These are phyloP conservation scores for Neurospora sp. DNA, from an alignment of 495 filamentous ascomycete genomes.

Conservation along the genomic window DNA sequence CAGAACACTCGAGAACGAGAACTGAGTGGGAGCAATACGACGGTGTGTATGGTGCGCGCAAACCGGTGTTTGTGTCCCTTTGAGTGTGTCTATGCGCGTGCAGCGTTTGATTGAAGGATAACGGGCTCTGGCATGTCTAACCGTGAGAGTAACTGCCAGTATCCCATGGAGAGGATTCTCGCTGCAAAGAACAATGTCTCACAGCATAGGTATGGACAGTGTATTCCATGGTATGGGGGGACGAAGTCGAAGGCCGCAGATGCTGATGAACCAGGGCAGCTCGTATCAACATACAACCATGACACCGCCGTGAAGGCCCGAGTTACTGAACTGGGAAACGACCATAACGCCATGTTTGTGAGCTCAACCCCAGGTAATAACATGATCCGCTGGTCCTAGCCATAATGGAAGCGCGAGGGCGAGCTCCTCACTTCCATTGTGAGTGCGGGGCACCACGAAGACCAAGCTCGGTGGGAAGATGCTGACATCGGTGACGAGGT, in stretches of 20 bases:
- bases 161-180: neutral
- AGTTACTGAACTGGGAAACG: neutral
- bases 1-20: neutral
- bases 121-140: neutral
- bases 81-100: neutral
- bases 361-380: neutral
- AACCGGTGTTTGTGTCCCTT: neutral
- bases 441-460: conserved; percentile 17
- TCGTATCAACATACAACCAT: neutral
- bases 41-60: conserved; percentile 3
- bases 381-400: neutral
- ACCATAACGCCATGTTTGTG: neutral
- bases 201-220: neutral
- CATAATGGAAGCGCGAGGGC: neutral
- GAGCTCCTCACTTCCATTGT: neutral
- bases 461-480: conserved; percentile 13
- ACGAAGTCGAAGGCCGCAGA: neutral
- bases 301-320: neutral
- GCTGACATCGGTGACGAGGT: conserved; percentile 11
- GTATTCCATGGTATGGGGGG: neutral
- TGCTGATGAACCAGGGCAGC: neutral
- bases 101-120: conserved; percentile 1
- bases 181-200: neutral
- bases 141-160: neutral
- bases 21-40: neutral